Conservation (phyloP, 441 rosid genomes). For the Hura crepitans region DNA sequence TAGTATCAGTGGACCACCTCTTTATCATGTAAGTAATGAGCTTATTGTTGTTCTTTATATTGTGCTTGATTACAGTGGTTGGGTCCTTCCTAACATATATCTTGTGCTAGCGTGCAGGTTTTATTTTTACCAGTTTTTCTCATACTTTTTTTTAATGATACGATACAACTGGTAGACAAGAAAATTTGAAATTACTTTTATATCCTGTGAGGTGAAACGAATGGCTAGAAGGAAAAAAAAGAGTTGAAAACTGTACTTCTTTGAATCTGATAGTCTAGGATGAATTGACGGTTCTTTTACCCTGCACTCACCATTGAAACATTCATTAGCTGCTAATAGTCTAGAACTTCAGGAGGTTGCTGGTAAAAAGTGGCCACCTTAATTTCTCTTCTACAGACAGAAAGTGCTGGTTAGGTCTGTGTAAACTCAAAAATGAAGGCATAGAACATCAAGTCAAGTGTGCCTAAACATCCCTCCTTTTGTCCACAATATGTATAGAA, state of each 20-base stretch:
- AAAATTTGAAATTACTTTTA: neutral
- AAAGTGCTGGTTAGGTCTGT: neutral
- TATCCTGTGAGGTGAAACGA: neutral
- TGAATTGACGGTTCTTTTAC: neutral
- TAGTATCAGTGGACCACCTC: constrained; percentile 49
- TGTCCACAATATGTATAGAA: neutral
- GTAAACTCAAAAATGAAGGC: neutral
- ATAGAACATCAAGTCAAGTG: neutral
- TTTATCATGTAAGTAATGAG: constrained; percentile 81
- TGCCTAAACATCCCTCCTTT: neutral
- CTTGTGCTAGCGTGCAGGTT: constrained; percentile 20
- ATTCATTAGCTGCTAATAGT: neutral
- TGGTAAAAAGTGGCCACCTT: neutral
- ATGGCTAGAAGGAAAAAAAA: neutral
- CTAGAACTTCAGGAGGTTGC: neutral
- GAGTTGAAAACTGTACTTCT: neutral
- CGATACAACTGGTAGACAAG: neutral
- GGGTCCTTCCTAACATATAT: constrained; percentile 15
- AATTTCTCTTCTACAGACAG: too few species aligned
- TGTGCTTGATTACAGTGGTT: constrained; percentile 11
- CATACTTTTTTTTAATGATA: neutral
- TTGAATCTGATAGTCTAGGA: constrained; percentile 2
- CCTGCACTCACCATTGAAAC: neutral
- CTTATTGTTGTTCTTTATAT: neutral
- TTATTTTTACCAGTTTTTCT: neutral